These are phyloP conservation scores for Pseudogymnoascus sp. DNA, from an alignment of 2,329 filamentous ascomycete genomes.

Conservation along the genomic window DNA sequence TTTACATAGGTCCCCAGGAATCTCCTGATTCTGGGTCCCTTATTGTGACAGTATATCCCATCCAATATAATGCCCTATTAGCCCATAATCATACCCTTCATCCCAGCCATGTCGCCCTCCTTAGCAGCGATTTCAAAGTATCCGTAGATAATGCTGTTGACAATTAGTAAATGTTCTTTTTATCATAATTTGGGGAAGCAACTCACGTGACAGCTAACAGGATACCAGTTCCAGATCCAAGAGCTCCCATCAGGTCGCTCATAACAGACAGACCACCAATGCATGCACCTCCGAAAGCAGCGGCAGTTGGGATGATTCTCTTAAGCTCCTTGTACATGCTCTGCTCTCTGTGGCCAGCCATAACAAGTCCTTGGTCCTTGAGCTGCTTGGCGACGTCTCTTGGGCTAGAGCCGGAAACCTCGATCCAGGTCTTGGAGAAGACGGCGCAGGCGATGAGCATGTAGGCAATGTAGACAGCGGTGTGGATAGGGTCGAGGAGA, in stretches of 20 bases:
- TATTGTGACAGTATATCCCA: slow-evolving; percentile 10
- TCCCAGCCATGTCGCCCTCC: slow-evolving; percentile 86
- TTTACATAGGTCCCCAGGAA: background rate
- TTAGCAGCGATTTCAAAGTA: slow-evolving; percentile 99
- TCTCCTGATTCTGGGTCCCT: background rate
- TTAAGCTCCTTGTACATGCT: slow-evolving; percentile 99
- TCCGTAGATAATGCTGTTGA: slow-evolving; percentile 84
- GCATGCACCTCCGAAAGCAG: slow-evolving; percentile 96
- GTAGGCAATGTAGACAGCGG: slow-evolving; percentile 88
- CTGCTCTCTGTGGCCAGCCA: slow-evolving; percentile 99
- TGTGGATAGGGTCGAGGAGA: slow-evolving; percentile 94
- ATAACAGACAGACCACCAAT: slow-evolving; percentile 95
- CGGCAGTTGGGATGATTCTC: slow-evolving; percentile 96
- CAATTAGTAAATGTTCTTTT: slow-evolving; percentile 31
- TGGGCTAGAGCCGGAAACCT: slow-evolving; percentile 95
- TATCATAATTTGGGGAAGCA: slow-evolving; percentile 8
- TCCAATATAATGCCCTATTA: slow-evolving; percentile 32
- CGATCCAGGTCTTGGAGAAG: slow-evolving; percentile 99
- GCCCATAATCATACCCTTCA: slow-evolving; percentile 68
- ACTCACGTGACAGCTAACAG: slow-evolving; percentile 96
- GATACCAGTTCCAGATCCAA: slow-evolving; percentile 96
- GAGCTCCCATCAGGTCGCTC: slow-evolving; percentile 89
- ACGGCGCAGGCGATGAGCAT: slow-evolving; percentile 97
- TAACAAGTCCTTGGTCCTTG: slow-evolving; percentile 98
- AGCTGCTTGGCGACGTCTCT: slow-evolving; percentile 98